Evolutionary conservation across 495 filamentous ascomycete genomes (phyloP), one percentile per base, ranked within the genome.

Genomic region (Amphirosellinia nigrospora): DNA sequence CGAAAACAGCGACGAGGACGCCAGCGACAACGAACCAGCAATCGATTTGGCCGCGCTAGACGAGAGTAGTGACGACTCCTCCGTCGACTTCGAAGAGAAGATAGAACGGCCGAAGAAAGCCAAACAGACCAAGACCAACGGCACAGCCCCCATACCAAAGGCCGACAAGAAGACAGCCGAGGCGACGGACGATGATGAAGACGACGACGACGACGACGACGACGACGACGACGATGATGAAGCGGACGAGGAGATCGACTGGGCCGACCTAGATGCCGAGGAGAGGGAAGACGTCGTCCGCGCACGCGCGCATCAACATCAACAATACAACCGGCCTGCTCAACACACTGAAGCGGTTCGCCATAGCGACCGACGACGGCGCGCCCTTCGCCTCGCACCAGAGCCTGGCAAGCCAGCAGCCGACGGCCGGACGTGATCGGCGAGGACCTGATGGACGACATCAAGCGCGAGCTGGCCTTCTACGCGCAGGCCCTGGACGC

Each of bases 271-370:
- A 21, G 38, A 39, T 4, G 8, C 15, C 1, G 69, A 71, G 52
- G 69, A 71, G 69, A 48, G 69, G 65, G 89, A 89, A 73, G 89
- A 90, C 39, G 86, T 97, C 26, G 86, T 96, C 62, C 92, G n/a
- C 94, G 21, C 90, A 96, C 79, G 93, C 96, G 76, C 93, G 95
- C 72, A 90, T 97, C 71, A 98, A 94, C 53, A 98, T 98, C 83
- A 98, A 99, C 86, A 99, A 99, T 84, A 93, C 92, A 62, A 82
- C 92, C 66, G 96, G 93, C 26, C 92, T 99, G 43, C 88, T 85
- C 66, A 82, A 90, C 70, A 87, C 92, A 36, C 85, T 94, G 65
- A 91, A 91, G 74, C 92, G 93, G 74, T 94, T 99, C 75, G 79
- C 83, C 56, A 79, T 93, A 71, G 88, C 92, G 66, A 85, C 84